Conservation (phyloP, 2,329 filamentous ascomycete species). For the Cytospora piceae region DNA sequence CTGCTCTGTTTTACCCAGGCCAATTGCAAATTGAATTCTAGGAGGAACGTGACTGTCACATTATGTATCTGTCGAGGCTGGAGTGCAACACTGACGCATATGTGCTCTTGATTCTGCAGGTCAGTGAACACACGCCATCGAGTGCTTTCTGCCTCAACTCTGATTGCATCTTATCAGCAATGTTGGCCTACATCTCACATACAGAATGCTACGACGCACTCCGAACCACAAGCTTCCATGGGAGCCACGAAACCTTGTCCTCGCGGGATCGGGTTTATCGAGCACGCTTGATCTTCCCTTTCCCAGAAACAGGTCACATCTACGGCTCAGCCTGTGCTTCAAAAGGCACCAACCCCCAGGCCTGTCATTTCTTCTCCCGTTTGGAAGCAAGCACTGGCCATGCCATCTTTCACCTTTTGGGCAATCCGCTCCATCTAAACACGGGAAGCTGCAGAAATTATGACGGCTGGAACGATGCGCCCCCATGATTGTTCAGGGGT, state of each 20-base stretch:
- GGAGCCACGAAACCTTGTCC: conserved; percentile 1
- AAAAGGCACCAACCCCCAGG: conserved; percentile 18
- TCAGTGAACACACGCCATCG: conserved; percentile 14
- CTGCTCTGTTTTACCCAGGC: background rate
- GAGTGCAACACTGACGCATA: conserved; percentile 22
- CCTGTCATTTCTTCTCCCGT: conserved; percentile 39
- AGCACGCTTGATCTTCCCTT: conserved; percentile 29
- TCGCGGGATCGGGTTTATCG: background rate
- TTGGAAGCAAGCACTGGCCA: conserved; percentile 38
- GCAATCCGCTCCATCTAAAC: conserved; percentile 33
- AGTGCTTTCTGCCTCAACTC: background rate
- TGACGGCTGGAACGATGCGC: conserved; percentile 40
- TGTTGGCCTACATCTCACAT: conserved; percentile 7
- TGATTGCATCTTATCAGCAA: conserved; percentile 7
- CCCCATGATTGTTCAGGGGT: conserved; percentile 37
- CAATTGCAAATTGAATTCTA: background rate
- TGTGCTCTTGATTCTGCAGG: conserved; percentile 11
- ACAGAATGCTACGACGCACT: conserved; percentile 3
- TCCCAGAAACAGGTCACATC: conserved; percentile 33
- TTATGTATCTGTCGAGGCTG: conserved; percentile 27
- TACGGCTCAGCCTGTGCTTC: conserved; percentile 28
- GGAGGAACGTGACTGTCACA: conserved; percentile 1
- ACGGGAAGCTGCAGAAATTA: conserved; percentile 45
- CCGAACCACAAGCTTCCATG: conserved; percentile 12
- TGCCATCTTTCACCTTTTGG: conserved; percentile 36